A percentile compares a stretch with the other conserved stretches of the same genome.
Evolutionary conservation across 257 asterid genomes (phyloP).

Genomic region (Primulina tabacum): DNA sequence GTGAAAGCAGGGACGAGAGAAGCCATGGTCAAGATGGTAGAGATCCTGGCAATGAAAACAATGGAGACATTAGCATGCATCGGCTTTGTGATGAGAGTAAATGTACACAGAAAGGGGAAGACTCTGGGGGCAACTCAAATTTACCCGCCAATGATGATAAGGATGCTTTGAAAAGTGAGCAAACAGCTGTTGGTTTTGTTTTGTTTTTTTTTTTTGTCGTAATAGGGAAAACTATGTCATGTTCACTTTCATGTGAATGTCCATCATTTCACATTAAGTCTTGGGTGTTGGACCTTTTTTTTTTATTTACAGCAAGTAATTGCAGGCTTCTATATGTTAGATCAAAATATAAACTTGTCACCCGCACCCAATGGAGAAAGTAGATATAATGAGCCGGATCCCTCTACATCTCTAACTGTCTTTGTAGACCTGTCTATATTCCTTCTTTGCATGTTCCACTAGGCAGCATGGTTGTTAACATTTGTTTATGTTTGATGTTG

Average conservation of each 20-base stretch:
- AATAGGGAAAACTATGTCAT: slow-evolving; percentile 15
- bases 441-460: slow-evolving; percentile 17
- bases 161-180: slow-evolving; percentile 84
- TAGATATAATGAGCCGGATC: not conserved
- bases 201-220: slow-evolving; percentile 2
- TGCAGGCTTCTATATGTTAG: not conserved
- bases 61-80: slow-evolving; percentile 61
- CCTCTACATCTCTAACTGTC: not conserved
- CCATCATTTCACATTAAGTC: slow-evolving; percentile 15
- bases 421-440: slow-evolving; percentile 14
- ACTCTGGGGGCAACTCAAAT: slow-evolving; percentile 59
- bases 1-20: slow-evolving; percentile 71
- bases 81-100: slow-evolving; percentile 68
- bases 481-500: slow-evolving; percentile 30
- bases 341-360: not conserved
- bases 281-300: slow-evolving; percentile 1
- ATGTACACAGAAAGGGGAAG: slow-evolving; percentile 63
- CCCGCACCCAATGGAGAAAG: slow-evolving; percentile 7
- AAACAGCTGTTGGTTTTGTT: not conserved
- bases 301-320: not conserved
- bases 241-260: slow-evolving; percentile 15
- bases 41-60: slow-evolving; percentile 62
- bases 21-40: slow-evolving; percentile 67
- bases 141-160: slow-evolving; percentile 64
- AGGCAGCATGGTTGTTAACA: slow-evolving; percentile 11